phyloP scores from a whole-genome alignment of 345 rosid species.

The Physaria fendleri region DNA sequence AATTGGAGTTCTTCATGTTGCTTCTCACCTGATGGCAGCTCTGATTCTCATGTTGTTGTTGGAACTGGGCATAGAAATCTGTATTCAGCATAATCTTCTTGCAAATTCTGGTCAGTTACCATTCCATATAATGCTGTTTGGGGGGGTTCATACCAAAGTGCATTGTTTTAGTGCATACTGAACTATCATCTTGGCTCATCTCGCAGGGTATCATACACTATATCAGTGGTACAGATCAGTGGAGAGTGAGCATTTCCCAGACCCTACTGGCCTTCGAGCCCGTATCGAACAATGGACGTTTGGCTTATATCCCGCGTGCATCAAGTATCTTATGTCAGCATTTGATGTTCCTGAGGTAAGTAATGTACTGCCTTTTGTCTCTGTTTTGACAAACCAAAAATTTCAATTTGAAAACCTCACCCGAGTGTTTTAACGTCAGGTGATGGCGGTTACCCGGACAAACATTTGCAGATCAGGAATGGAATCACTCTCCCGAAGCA shows the following conservation, averaged over 20 bases:
- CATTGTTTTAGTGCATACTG: background rate
- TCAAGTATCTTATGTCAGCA: slow-evolving; percentile 97
- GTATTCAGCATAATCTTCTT: slow-evolving; percentile 80
- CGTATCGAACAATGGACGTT: slow-evolving; percentile 97
- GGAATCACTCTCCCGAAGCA: slow-evolving; percentile 70
- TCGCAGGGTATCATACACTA: slow-evolving; percentile 83
- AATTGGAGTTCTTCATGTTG: slow-evolving; percentile 84
- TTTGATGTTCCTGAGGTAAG: slow-evolving; percentile 97
- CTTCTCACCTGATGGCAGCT: slow-evolving; percentile 86
- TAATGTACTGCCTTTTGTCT: background rate
- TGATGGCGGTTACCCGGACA: slow-evolving; percentile 91
- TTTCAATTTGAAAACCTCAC: background rate
- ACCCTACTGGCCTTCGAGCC: slow-evolving; percentile 95
- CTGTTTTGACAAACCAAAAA: background rate
- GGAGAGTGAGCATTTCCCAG: slow-evolving; percentile 95
- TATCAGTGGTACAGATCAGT: slow-evolving; percentile 94
- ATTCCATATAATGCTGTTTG: background rate
- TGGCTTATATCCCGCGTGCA: slow-evolving; percentile 98
- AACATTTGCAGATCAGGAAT: slow-evolving; percentile 83
- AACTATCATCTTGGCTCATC: background rate
- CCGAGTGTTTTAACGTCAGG: slow-evolving; percentile 39
- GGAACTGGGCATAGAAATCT: slow-evolving; percentile 89
- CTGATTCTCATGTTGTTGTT: slow-evolving; percentile 84
- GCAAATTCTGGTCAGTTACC: slow-evolving; percentile 79
- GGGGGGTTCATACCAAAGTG: background rate